Base-by-base conservation (phyloP, 2,329 filamentous ascomycete genomes). In the Niveomyces coronatus region DNA sequence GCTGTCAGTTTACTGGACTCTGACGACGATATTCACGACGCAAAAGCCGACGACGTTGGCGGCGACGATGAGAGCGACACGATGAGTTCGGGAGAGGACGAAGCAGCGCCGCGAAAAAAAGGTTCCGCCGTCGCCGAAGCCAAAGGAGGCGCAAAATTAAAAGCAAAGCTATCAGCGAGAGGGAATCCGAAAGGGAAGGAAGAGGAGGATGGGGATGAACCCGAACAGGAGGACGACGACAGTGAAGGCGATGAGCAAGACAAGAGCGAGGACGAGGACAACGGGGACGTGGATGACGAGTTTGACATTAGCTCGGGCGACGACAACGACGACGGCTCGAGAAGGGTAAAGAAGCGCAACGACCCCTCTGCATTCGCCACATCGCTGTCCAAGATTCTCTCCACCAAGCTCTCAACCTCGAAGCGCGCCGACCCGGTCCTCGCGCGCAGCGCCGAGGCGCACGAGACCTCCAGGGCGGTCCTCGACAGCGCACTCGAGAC, bases 391-490 rank as follows among this genome's bases (percentile, higher is more conserved):
- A 94, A 91, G 61, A 95, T 98, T 56, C 72, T 98, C 31, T 79
- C 79, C 40, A 89, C 86, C 35, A 96, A 96, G 63, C 71, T 96
- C 9, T 82, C 87, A 2, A 78, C 76, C 7, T 74, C 82, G 22
- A 86, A 86, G 55, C 82, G 88, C 17, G 71, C 79, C 39, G 91
- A 98, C 56, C 91, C 91, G 0, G 85, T 98, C n/a, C 71, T 98
- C 4, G 81, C 88, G 5, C 82, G 91, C 52, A 89, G 82, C 56
- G 78, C 76, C 44, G 73, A 74, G 9, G 87, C 87, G 2, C 74
- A 79, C 11, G 74, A 85, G 43, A 76, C 83, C 0, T 80, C 80
- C 45, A 78, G 78, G 42, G 76, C 82, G 23, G 71, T 84, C 9
- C 74, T 81, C 1, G 86, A 94, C 52, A 69, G 74, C 38, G 82